Base-by-base conservation (phyloP, 345 rosid species). In the Leavenworthia alabamica region DNA sequence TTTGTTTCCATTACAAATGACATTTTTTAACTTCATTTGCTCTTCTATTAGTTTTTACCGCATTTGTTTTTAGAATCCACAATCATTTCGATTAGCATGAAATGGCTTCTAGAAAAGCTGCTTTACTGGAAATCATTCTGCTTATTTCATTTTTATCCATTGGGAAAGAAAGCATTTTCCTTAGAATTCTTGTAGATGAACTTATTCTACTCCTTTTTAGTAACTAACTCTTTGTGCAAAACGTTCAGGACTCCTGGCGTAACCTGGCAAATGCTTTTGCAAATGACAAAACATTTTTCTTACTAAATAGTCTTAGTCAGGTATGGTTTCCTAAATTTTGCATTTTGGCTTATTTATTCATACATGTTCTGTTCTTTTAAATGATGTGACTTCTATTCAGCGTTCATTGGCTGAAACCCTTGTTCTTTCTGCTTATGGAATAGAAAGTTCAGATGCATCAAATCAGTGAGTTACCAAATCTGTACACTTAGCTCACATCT, bases 341-440 rank as follows among this genome's bases (percentile, higher is more conserved):
- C 51, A 37, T 3, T 62, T 43, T 42, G 44, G 29, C 51, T 29
- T n/a, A n/a, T n/a, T n/a, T n/a, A n/a, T n/a, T n/a, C 17, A 36
- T 20, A 44, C 41, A 50, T 55, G 65, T 33, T 60, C 35, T 27
- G 50, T 43, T 46, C 37, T 52, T 51, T 51, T 29, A 53, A 70
- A 53, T 39, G 66, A 57, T 72, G 46, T 56, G 41, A 51, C 70
- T 41, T 62, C 63, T 7, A 62, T 75, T 69, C 82, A 89, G 99
- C 88, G 93, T 52, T 93, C 92, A 39, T 71, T 93, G 66, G 96
- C 99, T 77, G 86, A 87, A 79, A 83, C 91, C 28, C 91, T 93
- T 63, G 94, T 93, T 78, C 89, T 87, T 62, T 84, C 97, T 55
- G 96, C 96, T 39, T 85, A 82, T 75, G 97, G 97, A 68, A 74